Evolutionary conservation across 805 yeast genomes (phyloP), one percentile per base, ranked within the genome.

Genomic region (Metschnikowia shivogae): DNA sequence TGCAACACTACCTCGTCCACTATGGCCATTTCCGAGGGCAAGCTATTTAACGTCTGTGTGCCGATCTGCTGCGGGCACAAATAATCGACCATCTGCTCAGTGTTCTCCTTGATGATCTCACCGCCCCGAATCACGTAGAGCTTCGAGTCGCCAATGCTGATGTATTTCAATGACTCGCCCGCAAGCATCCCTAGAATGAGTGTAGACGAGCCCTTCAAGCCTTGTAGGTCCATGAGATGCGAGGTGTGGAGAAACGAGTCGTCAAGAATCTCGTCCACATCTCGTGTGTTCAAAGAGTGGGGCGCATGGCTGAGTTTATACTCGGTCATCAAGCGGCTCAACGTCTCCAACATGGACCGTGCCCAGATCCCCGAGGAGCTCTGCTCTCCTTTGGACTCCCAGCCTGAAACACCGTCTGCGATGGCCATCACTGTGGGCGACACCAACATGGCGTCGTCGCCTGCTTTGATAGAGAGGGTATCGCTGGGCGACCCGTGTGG

Each of bases 391-490:
- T 63, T 67, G 14, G 72, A 67, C 53, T 73, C 77, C 81, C 81
- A 77, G 1, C 80, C 80, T 17, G 78, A 72, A 6, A 77, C 79
- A 1, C 82, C 82, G 54, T 77, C 82, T 3, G 82, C 81, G 4
- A 77, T 70, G 2, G 78, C 82, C 43, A 77, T 54, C 35, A 77
- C 68, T 4, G 77, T 68, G 0, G 81, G 79, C 3, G 78, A 72
- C 1, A 76, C 74, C 34, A 77, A 61, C 80, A 77, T 74, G 7
- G 82, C 80, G 54, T 77, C 82, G 49, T 77, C 82, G 1, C 82
- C 82, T 19, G 76, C 77, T 49, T 73, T 73, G 37, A 77, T 68
- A 6, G 78, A 72, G 4, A 77, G 57, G 0, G 82, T 77, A 50
- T 77, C 81, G 11, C 64, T 67, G 0, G 80, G 79, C 19, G 77